These are phyloP conservation scores for Cryptosporidium tyzzeri DNA, from an alignment of 169 alveolate genomes.

Conservation along the genomic window DNA sequence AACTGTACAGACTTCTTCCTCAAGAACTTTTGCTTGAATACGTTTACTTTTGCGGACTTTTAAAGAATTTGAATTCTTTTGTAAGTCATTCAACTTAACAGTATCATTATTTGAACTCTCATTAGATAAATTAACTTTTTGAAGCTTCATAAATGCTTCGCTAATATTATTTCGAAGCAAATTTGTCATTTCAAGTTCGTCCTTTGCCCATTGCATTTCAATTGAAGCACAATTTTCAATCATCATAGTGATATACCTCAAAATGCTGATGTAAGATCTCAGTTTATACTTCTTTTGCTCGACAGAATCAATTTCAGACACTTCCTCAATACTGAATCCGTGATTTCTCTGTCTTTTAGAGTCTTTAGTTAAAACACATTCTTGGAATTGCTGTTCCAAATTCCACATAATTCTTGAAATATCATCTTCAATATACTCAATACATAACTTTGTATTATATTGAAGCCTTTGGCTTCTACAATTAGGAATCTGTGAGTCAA, in stretches of 20 bases:
- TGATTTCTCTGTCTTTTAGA: conserved; percentile 74
- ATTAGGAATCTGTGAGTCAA: conserved; percentile 22
- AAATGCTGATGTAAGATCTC: conserved; percentile 26
- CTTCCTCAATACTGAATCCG: conserved; percentile 69
- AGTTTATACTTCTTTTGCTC: conserved; percentile 59
- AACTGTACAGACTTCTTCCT: conserved; percentile 27
- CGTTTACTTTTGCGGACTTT: conserved; percentile 70
- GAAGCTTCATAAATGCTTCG: conserved; percentile 69
- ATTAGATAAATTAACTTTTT: conserved; percentile 17
- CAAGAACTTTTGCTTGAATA: conserved; percentile 69
- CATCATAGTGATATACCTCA: conserved; percentile 34
- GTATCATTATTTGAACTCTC: not conserved
- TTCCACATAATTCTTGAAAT: conserved; percentile 65
- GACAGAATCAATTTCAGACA: conserved; percentile 56
- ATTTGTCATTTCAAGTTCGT: conserved; percentile 58
- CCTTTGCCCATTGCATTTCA: conserved; percentile 43
- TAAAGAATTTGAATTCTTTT: not conserved
- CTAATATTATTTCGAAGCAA: conserved; percentile 46
- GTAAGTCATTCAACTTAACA: conserved; percentile 33
- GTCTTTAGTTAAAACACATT: conserved; percentile 66
- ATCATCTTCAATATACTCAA: conserved; percentile 67
- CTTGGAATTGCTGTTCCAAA: conserved; percentile 71
- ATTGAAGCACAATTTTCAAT: conserved; percentile 34
- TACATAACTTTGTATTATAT: conserved; percentile 42
- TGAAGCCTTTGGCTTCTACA: conserved; percentile 57